Conservation (phyloP, 2,329 filamentous ascomycete species). For the Chaetomiaceae sp. region DNA sequence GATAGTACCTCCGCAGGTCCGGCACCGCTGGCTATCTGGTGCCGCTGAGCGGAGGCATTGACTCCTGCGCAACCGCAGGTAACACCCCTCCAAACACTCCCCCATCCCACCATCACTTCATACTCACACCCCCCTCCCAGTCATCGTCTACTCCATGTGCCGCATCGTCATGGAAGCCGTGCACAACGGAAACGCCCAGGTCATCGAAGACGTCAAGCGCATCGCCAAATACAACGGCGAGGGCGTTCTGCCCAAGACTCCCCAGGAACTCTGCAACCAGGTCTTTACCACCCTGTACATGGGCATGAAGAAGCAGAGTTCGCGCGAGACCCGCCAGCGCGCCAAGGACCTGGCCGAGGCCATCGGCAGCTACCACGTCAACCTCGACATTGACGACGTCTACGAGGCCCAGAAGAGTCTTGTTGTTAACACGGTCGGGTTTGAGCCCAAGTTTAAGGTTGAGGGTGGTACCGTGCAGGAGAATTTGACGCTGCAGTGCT, state of each 20-base stretch:
- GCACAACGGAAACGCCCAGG: constrained; percentile 36
- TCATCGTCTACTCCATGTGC: constrained; percentile 47
- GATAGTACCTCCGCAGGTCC: constrained; percentile 49
- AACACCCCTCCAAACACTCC: not conserved
- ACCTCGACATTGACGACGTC: constrained; percentile 68
- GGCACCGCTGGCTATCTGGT: constrained; percentile 49
- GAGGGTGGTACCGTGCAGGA: constrained; percentile 58
- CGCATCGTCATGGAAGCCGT: constrained; percentile 51
- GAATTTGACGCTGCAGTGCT: constrained; percentile 63
- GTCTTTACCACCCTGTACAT: constrained; percentile 57
- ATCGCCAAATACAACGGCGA: constrained; percentile 30
- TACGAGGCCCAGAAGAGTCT: constrained; percentile 57
- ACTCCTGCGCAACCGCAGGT: constrained; percentile 45
- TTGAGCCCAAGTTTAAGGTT: constrained; percentile 52
- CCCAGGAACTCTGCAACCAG: constrained; percentile 54
- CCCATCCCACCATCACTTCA: constrained; percentile 13
- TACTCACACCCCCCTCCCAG: constrained; percentile 2
- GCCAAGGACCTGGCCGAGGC: constrained; percentile 55
- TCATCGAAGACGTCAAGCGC: constrained; percentile 36
- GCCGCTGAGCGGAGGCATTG: constrained; percentile 55
- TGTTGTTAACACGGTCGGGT: constrained; percentile 53
- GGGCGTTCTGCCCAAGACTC: constrained; percentile 42
- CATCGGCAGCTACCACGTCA: constrained; percentile 68
- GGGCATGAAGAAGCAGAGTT: constrained; percentile 65
- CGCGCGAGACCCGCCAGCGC: constrained; percentile 60